phyloP scores from a whole-genome alignment of 1,284 basidiomycete species.

The Ganoderma sinense region DNA sequence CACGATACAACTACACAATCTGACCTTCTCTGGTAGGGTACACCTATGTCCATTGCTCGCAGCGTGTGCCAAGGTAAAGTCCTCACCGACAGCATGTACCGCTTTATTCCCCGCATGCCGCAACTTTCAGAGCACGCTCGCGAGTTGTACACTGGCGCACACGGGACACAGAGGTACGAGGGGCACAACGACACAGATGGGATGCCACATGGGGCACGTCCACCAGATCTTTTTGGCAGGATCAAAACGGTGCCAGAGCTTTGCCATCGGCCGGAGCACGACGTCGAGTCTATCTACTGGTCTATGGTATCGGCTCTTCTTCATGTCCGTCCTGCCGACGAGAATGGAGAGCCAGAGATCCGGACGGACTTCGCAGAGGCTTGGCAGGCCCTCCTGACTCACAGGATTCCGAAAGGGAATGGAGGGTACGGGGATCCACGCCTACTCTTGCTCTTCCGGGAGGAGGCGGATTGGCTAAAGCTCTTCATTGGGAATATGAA shows the following conservation, averaged over 20 bases:
- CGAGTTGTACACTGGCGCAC: not conserved
- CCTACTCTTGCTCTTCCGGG: not conserved
- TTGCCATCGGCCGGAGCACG: not conserved
- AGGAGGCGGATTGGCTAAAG: not conserved
- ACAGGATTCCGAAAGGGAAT: not conserved
- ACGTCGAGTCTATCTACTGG: slow-evolving; percentile 11
- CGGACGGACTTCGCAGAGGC: not conserved
- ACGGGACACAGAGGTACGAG: not conserved
- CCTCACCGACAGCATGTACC: not conserved
- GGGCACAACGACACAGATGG: not conserved
- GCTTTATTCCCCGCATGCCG: not conserved
- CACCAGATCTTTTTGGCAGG: not conserved
- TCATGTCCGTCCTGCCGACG: not conserved
- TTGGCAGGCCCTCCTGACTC: not conserved
- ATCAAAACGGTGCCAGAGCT: not conserved
- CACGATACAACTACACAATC: not conserved
- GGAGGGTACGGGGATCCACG: not conserved
- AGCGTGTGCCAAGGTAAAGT: not conserved
- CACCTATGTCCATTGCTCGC: slow-evolving; percentile 2
- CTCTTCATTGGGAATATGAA: slow-evolving; percentile 1
- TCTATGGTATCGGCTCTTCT: not conserved
- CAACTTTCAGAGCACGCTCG: not conserved
- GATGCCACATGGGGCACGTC: too few relatives aligned
- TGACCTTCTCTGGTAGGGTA: not conserved
- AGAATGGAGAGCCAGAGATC: not conserved